Evolutionary conservation across 1,139 yeast species (phyloP).

Genomic region (Nadsonia commutata): DNA sequence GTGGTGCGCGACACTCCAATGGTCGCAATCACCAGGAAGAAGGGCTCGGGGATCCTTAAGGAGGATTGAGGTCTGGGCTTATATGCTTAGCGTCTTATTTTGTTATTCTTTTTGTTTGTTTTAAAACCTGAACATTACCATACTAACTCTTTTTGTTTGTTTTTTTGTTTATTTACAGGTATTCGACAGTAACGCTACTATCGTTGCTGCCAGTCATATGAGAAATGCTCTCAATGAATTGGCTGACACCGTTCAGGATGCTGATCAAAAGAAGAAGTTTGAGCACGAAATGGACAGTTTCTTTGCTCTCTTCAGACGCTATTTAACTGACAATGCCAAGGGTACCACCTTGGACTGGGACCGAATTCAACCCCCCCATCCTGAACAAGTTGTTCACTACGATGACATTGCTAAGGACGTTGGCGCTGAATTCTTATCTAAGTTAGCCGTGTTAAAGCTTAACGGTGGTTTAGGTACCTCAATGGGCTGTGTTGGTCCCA

Average conservation of each 20-base stretch:
- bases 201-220: constrained; percentile 96
- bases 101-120: neutral
- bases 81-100: too few relatives aligned
- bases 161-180: constrained; percentile 32
- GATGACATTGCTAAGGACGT: constrained; percentile 28
- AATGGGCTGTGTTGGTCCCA: constrained; percentile 99
- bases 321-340: constrained; percentile 76
- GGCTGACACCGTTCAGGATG: constrained; percentile 60
- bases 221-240: constrained; percentile 84
- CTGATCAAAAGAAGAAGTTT: constrained; percentile 43
- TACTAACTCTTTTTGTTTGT: neutral
- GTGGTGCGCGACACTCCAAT: neutral
- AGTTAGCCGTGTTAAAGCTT: constrained; percentile 86
- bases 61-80: neutral
- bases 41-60: neutral
- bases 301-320: constrained; percentile 85
- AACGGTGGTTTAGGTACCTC: constrained; percentile 98
- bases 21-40: neutral
- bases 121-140: neutral
- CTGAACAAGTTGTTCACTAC: constrained; percentile 81
- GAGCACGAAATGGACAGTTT: constrained; percentile 93
- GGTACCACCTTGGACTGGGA: constrained; percentile 89
- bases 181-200: constrained; percentile 88
- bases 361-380: constrained; percentile 76
- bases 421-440: constrained; percentile 43